A percentile compares a stretch with the other conserved stretches of the same genome.
Conservation (phyloP, 2,329 filamentous ascomycete species). For the Aspergillus amoenus region DNA sequence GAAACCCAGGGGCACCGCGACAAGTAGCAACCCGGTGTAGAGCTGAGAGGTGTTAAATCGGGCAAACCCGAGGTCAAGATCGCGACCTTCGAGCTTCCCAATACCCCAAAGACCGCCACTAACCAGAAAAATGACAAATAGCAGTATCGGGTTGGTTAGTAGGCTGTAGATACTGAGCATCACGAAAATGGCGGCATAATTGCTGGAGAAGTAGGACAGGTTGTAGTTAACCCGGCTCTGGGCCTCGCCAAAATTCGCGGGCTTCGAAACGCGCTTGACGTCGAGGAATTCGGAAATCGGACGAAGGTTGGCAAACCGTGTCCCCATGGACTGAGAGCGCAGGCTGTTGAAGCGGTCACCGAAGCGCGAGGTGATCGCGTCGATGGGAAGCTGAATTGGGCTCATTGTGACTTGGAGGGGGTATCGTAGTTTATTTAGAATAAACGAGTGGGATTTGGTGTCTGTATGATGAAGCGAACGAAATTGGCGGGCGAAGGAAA, state of each 20-base stretch:
- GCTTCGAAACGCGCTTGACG: slow-evolving; percentile 93
- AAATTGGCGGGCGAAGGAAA: background rate
- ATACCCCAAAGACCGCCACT: slow-evolving; percentile 87
- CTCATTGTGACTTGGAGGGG: slow-evolving; percentile 58
- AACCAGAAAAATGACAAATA: slow-evolving; percentile 91
- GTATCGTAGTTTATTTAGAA: background rate
- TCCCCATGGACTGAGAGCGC: slow-evolving; percentile 72
- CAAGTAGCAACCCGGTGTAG: slow-evolving; percentile 81
- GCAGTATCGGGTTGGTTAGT: slow-evolving; percentile 78
- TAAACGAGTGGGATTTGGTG: background rate
- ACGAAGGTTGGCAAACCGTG: slow-evolving; percentile 87
- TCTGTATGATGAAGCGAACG: background rate
- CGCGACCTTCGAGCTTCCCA: slow-evolving; percentile 81
- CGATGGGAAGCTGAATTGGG: slow-evolving; percentile 88
- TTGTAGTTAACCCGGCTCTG: slow-evolving; percentile 97
- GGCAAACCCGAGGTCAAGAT: slow-evolving; percentile 81
- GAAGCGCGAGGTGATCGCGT: slow-evolving; percentile 85
- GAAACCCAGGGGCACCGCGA: slow-evolving; percentile 81
- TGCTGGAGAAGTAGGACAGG: slow-evolving; percentile 94
- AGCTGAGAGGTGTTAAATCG: slow-evolving; percentile 88
- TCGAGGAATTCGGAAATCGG: slow-evolving; percentile 93
- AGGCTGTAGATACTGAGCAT: slow-evolving; percentile 97
- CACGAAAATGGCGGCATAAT: slow-evolving; percentile 89
- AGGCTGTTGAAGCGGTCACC: slow-evolving; percentile 87
- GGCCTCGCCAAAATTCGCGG: slow-evolving; percentile 82